phyloP scores from a whole-genome alignment of 352 stramenopile species.

The Globisporangium recalcitrans region DNA sequence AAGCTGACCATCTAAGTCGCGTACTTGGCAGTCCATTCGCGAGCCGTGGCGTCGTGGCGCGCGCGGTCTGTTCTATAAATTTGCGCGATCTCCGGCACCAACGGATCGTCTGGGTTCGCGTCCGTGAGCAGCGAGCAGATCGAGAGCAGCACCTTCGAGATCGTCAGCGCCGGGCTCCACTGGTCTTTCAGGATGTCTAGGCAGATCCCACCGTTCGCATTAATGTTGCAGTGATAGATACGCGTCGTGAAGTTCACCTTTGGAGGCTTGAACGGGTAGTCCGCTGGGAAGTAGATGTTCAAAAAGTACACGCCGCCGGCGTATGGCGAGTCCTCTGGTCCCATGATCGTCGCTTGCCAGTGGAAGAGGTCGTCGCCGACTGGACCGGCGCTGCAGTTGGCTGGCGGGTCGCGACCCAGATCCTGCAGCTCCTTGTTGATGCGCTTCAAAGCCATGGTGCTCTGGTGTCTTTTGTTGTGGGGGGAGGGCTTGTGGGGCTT shows the following conservation, averaged over 20 bases:
- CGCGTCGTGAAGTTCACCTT: conserved; percentile 99
- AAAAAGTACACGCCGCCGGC: conserved; percentile 98
- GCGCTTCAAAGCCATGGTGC: conserved; percentile 88
- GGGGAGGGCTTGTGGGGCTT: too few relatives aligned
- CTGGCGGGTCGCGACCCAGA: conserved; percentile 93
- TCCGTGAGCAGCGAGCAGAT: conserved; percentile 99
- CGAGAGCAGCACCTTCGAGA: conserved; percentile 98
- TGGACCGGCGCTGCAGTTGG: conserved; percentile 97
- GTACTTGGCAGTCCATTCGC: conserved; percentile 98
- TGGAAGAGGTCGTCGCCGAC: conserved; percentile 98
- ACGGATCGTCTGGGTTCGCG: conserved; percentile 98
- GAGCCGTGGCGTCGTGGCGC: conserved; percentile 93
- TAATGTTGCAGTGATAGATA: conserved; percentile 99
- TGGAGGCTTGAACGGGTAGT: conserved; percentile 99
- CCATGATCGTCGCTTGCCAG: conserved; percentile 98
- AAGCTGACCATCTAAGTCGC: conserved; percentile 87
- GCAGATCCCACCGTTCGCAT: conserved; percentile 99
- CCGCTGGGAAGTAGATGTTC: conserved; percentile 98
- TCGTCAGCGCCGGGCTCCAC: conserved; percentile 98
- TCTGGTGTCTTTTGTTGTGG: not conserved
- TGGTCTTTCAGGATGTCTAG: conserved; percentile 99
- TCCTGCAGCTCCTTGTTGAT: conserved; percentile 96
- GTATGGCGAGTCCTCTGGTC: conserved; percentile 97
- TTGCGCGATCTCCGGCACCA: conserved; percentile 91
- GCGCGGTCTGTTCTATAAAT: conserved; percentile 93